These are phyloP conservation scores for Cystobasidium onofrii DNA, from an alignment of 768 basidiomycete genomes.

Conservation along the genomic window DNA sequence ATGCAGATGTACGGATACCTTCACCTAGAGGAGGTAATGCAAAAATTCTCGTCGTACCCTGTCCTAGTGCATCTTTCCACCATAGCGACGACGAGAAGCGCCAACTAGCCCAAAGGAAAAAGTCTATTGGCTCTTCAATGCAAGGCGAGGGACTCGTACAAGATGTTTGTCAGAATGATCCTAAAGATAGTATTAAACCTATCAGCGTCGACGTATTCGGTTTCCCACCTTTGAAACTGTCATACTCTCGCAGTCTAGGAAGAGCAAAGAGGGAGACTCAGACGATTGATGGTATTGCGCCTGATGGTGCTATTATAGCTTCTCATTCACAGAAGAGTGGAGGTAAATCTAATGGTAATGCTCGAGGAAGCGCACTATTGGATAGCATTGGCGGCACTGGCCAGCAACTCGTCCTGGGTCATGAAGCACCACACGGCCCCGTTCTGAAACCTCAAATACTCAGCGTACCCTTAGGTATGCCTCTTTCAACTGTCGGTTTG, in stretches of 20 bases:
- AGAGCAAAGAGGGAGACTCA: constrained; percentile 67
- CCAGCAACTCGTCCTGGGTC: constrained; percentile 4
- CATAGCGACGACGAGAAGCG: constrained; percentile 42
- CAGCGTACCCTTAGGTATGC: constrained; percentile 11
- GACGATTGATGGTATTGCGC: constrained; percentile 69
- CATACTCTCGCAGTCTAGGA: constrained; percentile 53
- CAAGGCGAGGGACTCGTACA: not conserved
- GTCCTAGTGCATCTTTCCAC: constrained; percentile 66
- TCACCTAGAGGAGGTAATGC: constrained; percentile 47
- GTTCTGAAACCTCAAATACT: not conserved
- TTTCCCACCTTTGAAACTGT: constrained; percentile 54
- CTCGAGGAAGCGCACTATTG: not conserved
- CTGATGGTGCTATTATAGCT: not conserved
- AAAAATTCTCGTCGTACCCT: constrained; percentile 68
- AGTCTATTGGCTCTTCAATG: not conserved
- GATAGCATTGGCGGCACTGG: not conserved
- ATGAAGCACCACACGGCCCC: not conserved
- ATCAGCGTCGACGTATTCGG: constrained; percentile 52
- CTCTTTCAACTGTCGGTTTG: not conserved
- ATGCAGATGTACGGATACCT: constrained; percentile 61
- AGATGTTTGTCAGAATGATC: not conserved
- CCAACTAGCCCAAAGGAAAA: not conserved
- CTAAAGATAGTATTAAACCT: constrained; percentile 52
- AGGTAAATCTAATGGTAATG: not conserved
- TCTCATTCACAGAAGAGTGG: not conserved